Evolutionary conservation across 345 rosid species (phyloP), one percentile per base, ranked within the genome.

Genomic region (Hypericum androsaemum): DNA sequence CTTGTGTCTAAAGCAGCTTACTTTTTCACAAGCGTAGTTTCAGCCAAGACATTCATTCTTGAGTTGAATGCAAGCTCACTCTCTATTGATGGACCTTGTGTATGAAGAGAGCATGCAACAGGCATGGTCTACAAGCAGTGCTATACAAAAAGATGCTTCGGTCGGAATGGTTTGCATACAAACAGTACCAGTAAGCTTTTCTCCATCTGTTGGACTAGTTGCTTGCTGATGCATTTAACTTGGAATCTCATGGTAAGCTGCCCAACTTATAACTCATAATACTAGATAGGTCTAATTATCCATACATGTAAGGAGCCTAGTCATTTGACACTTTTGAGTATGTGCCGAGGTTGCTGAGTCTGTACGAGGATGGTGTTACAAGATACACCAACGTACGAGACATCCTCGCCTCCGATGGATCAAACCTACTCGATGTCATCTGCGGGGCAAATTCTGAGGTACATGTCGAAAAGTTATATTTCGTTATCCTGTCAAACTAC

Each of bases 31-130:
- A 75, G 77, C 70, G 64, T 78, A 32, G 53, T 74, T 16, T 80
- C 82, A 5, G 75, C 77, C 37, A 77, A 69, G 73, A 60, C 84
- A 39, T 74, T 79, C 60, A 69, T 71, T 40, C 47, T 64, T 9
- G 82, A 81, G 57, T 56, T 77, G 49, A 76, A 64, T 44, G 75
- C 82, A 41, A 77, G 76, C 16, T 81, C 88, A 39, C 79, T 79
- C 46, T 75, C 82, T 16, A 71, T 82, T 48, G 74, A 74, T 58
- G 2, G 95, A 73, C 66, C 65, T 56, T 12, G 74, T 71, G 63
- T 81, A 76, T 35, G 80, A 80, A 69, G 71, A 76, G 61, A 71
- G 71, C 50, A 74, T 80, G 88, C 64, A 70, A 64, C 74, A 78
- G 12, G 82, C 80, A 12, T 70, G 63, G 61, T 52, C 63, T 56